A percentile compares a stretch with the other conserved stretches of the same genome.
Evolutionary conservation across 2,329 filamentous ascomycete genomes (phyloP).

Genomic region (Cladobotryum protrusum): DNA sequence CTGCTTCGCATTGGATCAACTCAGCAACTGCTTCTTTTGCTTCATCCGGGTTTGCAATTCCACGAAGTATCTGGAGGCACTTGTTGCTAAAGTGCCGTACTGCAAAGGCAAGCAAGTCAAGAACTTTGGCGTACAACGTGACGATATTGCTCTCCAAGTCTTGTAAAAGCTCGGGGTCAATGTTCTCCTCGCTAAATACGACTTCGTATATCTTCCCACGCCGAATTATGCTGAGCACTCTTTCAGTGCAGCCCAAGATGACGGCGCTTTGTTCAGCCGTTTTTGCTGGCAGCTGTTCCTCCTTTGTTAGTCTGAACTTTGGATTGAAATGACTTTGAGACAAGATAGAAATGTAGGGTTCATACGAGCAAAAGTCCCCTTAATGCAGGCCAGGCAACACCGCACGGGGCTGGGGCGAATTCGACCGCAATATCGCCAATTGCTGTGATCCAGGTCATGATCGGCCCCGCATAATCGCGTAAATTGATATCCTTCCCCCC

Average conservation of each 20-base stretch:
- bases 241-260: neutral
- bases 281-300: neutral
- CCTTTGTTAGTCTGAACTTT: neutral
- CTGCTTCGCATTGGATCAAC: neutral
- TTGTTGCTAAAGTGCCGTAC: neutral
- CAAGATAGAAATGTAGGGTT: neutral
- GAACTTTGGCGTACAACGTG: neutral
- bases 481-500: neutral
- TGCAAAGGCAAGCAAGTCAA: conserved; percentile 2
- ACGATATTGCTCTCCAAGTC: neutral
- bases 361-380: neutral
- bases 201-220: conserved; percentile 1
- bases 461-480: neutral
- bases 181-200: neutral
- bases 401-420: neutral
- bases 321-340: neutral
- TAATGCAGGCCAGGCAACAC: neutral
- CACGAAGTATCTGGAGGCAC: neutral
- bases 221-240: neutral
- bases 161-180: neutral
- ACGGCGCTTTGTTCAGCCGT: neutral
- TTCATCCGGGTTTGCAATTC: neutral
- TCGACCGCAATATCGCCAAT: conserved; percentile 1
- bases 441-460: neutral
- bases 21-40: neutral